These are phyloP conservation scores for Cystobasidiaceae sp. DNA, from an alignment of 1,284 basidiomycete genomes.

Conservation along the genomic window DNA sequence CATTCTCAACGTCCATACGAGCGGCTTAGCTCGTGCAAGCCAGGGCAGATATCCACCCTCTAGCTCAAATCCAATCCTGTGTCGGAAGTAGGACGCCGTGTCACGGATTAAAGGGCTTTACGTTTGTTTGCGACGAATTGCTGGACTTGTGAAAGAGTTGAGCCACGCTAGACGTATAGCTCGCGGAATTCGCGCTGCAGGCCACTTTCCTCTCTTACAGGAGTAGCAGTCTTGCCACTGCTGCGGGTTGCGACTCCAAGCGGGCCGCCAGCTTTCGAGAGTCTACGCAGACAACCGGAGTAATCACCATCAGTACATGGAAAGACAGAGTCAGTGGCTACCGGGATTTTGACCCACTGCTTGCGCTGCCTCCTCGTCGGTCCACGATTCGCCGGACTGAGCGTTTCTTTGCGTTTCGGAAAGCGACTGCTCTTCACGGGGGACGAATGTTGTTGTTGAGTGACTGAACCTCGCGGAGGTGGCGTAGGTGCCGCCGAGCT, in stretches of 20 bases:
- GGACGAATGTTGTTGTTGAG: background rate
- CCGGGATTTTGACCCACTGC: constrained; percentile 6
- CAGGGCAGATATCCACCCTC: no score
- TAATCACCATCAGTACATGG: background rate
- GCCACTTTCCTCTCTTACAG: constrained; percentile 7
- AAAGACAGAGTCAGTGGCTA: background rate
- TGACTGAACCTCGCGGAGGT: no score
- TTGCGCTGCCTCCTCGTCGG: constrained; percentile 26
- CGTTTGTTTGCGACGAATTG: no score
- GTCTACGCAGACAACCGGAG: background rate
- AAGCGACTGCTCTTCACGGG: constrained; percentile 1
- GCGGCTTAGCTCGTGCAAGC: background rate
- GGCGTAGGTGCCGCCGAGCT: background rate
- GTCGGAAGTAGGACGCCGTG: no score
- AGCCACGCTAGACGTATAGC: constrained; percentile 13
- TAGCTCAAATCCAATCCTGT: no score
- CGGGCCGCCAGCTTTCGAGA: background rate
- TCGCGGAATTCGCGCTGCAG: constrained; percentile 28
- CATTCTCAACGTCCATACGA: background rate
- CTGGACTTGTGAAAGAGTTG: no score
- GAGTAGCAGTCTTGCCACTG: background rate
- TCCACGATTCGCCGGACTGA: background rate
- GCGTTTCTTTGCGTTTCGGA: constrained; percentile 12
- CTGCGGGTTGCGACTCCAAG: constrained; percentile 13
- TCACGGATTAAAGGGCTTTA: no score